Base-by-base conservation (phyloP, 768 basidiomycete species). In the Obba rivulosa region DNA sequence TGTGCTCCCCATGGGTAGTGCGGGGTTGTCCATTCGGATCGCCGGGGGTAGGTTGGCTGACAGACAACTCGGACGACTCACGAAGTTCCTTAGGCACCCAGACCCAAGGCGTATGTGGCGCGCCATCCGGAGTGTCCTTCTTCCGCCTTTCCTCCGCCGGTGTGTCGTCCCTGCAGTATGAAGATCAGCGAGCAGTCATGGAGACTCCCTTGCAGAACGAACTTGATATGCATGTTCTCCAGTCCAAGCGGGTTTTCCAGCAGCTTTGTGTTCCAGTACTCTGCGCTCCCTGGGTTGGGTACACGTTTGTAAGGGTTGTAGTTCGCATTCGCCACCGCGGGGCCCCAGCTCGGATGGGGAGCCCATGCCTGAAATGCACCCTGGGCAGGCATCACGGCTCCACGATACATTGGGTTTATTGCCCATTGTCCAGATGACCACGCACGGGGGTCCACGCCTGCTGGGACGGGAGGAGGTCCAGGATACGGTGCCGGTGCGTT, bases 51-150 rank as follows among this genome's bases (percentile, higher is more conserved):
- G 22, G 35, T 22, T 17, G 52, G n/a, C 28, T 28, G 11, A 23
- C 38, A 17, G 48, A 25, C 47, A 43, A 36, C 22, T 48, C 56
- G 34, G 53, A 48, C n/a, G 56, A 54, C 54, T 55, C 43, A 58
- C 57, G 39, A 17, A 63, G 52, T 22, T 61, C 53, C 41, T 51
- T 49, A 28, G 62, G 62, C 1, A 74, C 80, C 86, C 86, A 88
- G 48, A 86, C 74, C 85, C 85, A 88, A 8, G 86, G 86, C 0
- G 86, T 87, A 13, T 75, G 69, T 5, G 70, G 66, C 14, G 65
- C 67, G 16, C 67, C 66, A 17, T 69, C 67, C 40, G 60, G 48
- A 21, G 37, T 23, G 34, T 54, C 50, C 45, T 53, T 57, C 31
- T 34, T 43, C 39, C 46, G 50, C 5, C 54, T 45, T 31, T 51